Base-by-base conservation (phyloP, 306 rosid genomes). In the Hylodesmum podocarpum region DNA sequence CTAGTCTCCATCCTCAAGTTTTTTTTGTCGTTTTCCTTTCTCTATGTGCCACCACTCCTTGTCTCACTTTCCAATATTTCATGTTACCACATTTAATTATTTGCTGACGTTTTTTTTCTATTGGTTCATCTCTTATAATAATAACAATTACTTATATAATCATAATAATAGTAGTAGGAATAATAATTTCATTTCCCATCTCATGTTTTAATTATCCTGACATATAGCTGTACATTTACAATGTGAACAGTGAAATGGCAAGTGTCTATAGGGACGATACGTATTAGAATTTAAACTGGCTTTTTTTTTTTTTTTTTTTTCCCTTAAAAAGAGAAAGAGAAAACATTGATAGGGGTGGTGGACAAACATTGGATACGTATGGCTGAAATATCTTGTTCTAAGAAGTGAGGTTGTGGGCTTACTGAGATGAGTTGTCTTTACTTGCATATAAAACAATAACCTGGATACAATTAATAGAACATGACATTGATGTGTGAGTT, bases 21-120 rank as follows among this genome's bases (percentile, higher is more conserved):
- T 1, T 1, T 27, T 78, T 81, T 55, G 86, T 82, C 79, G 82
- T 82, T 78, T 69, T 64, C 51, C 63, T 46, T 11, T 41, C 43
- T 28, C 31, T 50, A 13, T 27, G 39, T 73, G 75, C 54, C 66
- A 55, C 40, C 4, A 34, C 54, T 4, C 49, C 1, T 22, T 44
- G 58, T 44, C 57, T 59, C 78, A 49, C 58, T 27, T 73, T 28
- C 19, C 67, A 37, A 37, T 72, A 8, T 41, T 9, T 72, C 53
- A 3, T 72, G 16, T 68, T 53, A 22, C n/a, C n/a, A n/a, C n/a
- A 2, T 33, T 33, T 33, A 33, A 33, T 33, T 33, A 33, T 33
- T 33, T 33, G 6, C 1, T 33, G 37, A 33, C 37, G 6, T 33
- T 33, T 33, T 33, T 33, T 3, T 4, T 3, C 3, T 33, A 5